Percentiles rank a stretch among this genome's conserved stretches.
Conservation (phyloP, 2,329 filamentous ascomycete species). For the Beauveria australis region DNA sequence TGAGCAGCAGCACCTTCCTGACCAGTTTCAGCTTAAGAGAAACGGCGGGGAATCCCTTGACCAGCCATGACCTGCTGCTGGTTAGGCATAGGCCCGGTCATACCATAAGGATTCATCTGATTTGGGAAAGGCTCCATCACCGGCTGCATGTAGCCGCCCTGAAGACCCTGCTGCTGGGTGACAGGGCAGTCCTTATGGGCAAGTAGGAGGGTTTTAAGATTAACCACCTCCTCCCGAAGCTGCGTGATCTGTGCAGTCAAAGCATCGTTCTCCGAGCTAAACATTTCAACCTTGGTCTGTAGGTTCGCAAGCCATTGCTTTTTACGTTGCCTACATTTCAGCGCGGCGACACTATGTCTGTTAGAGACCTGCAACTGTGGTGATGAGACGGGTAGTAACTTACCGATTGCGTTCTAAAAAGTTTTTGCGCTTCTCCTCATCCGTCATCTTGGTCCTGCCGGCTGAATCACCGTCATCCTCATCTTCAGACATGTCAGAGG, state of each 20-base stretch:
- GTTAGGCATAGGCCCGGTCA: conserved; percentile 43
- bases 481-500: conserved; percentile 39
- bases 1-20: not conserved
- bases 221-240: conserved; percentile 86
- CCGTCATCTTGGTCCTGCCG: conserved; percentile 78
- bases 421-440: conserved; percentile 97
- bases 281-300: conserved; percentile 89
- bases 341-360: conserved; percentile 68
- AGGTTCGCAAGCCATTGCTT: conserved; percentile 98
- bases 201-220: conserved; percentile 83
- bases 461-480: conserved; percentile 48
- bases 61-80: conserved; percentile 49
- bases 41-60: conserved; percentile 47
- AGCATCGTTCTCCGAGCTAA: conserved; percentile 83
- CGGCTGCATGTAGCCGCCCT: conserved; percentile 48
- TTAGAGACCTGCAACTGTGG: conserved; percentile 16
- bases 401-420: conserved; percentile 95
- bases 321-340: conserved; percentile 96
- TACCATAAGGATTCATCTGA: conserved; percentile 52
- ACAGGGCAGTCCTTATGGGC: conserved; percentile 96
- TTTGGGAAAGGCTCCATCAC: conserved; percentile 44
- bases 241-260: conserved; percentile 76
- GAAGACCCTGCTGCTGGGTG: conserved; percentile 69
- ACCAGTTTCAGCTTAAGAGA: conserved; percentile 37
- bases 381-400: conserved; percentile 21